These are phyloP conservation scores for Periconia macrospinosa DNA, from an alignment of 2,329 filamentous ascomycete species.

Conservation along the genomic window DNA sequence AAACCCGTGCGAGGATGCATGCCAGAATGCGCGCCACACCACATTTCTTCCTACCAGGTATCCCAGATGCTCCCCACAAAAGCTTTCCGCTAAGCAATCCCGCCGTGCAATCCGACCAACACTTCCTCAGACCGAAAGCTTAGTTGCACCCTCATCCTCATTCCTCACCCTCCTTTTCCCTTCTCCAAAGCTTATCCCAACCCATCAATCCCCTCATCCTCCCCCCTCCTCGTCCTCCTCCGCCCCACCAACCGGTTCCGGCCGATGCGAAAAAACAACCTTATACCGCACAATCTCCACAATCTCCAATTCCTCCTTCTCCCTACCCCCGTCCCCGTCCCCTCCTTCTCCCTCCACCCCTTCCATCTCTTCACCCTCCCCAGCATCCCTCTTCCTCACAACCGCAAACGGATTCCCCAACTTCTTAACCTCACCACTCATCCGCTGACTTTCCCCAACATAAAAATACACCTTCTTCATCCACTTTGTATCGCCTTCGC, in stretches of 20 bases:
- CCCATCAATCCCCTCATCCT: background rate
- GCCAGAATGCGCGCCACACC: no score
- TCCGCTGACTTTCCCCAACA: conserved; percentile 82
- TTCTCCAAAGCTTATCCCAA: background rate
- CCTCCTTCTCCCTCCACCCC: conserved; percentile 7
- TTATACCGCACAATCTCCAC: conserved; percentile 87
- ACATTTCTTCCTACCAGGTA: background rate
- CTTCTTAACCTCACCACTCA: conserved; percentile 90
- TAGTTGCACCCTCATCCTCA: no score
- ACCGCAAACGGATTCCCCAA: conserved; percentile 76
- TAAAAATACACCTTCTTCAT: conserved; percentile 90
- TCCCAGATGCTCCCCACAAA: background rate
- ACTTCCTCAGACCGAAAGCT: no score
- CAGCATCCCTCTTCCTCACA: conserved; percentile 56
- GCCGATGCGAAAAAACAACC: conserved; percentile 78
- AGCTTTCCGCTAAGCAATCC: background rate
- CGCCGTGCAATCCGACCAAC: background rate
- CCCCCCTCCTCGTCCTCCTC: conserved; percentile 14
- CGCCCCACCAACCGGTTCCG: conserved; percentile 70
- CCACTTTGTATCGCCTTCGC: conserved; percentile 66
- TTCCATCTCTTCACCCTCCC: background rate
- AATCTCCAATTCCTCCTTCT: conserved; percentile 68
- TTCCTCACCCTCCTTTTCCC: background rate
- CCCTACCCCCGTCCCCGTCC: conserved; percentile 29
- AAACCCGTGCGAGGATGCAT: no score